Evolutionary conservation across 495 filamentous ascomycete species (phyloP), one percentile per base, ranked within the genome.

Genomic region (Aspergillus sparsus): DNA sequence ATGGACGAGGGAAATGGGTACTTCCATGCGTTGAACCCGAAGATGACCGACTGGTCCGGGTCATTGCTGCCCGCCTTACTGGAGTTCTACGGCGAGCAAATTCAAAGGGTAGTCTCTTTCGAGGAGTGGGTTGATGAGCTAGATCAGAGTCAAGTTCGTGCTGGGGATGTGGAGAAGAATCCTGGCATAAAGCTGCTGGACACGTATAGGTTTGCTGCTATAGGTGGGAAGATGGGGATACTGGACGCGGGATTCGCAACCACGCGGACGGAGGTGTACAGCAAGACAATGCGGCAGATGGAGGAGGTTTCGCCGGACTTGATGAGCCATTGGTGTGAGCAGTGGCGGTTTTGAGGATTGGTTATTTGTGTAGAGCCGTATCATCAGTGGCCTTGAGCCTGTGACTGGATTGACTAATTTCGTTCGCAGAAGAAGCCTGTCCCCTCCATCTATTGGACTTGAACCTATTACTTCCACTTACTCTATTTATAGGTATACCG

Each of bases 401-500:
- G 1, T 27, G 21, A 27, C 21, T 27, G 3, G 3, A 1, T 27
- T 27, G 21, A 27, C 21, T 3, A 27, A 27, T 27, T 27, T 27
- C 21, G 21, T 27, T 1, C 21, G 21, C 21, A 27, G 21, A 27
- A 27, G 21, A 27, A n/a, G n/a, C n/a, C 21, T 27, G 21, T 27
- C 21, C 21, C 21, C 3, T 27, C 21, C 21, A 27, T 27, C 21
- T 27, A 27, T 27, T 27, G 21, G 21, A 27, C 21, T 27, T 27
- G 21, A 27, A 27, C 21, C 21, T 27, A 27, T 27, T 27, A 27
- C 21, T 41, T 41, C 37, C 37, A 41, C 37, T 41, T 13, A 41
- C 37, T 41, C 9, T 13, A 41, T 41, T 3, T 41, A 34, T 11
- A 81, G 78, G 16, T 90, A 89, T 65, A 87, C 92, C 63, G 75